Evolutionary conservation across 2,329 filamentous ascomycete genomes (phyloP).

Genomic region (Colletotrichum camelliae): DNA sequence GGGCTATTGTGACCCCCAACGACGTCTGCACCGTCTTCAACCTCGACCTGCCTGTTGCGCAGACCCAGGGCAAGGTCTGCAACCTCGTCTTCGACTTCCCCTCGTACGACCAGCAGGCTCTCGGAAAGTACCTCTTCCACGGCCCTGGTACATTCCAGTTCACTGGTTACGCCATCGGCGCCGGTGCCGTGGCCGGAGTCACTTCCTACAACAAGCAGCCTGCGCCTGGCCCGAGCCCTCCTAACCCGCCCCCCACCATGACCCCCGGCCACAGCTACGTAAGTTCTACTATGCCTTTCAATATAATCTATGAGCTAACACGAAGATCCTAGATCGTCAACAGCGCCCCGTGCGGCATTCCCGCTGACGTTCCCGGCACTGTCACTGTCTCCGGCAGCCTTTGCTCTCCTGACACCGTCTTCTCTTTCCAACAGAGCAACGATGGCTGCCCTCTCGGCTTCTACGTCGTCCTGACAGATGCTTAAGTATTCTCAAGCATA

Average conservation of each 20-base stretch:
- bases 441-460: slow-evolving; percentile 8
- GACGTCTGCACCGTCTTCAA: slow-evolving; percentile 20
- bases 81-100: slow-evolving; percentile 19
- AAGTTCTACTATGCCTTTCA: neutral
- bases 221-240: slow-evolving; percentile 13
- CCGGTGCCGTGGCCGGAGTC: slow-evolving; percentile 11
- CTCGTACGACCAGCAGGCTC: neutral
- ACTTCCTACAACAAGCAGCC: slow-evolving; percentile 11
- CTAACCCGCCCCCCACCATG: slow-evolving; percentile 11
- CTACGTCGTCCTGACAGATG: slow-evolving; percentile 13
- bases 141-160: slow-evolving; percentile 12
- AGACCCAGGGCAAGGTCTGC: slow-evolving; percentile 18
- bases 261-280: slow-evolving; percentile 14
- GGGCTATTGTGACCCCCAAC: neutral
- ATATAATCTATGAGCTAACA: neutral
- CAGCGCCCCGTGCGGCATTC: slow-evolving; percentile 15
- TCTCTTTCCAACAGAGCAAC: slow-evolving; percentile 3
- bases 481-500: neutral
- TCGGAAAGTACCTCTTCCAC: neutral
- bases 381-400: slow-evolving; percentile 14
- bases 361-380: neutral
- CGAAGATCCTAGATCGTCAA: neutral
- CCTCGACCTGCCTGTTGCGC: slow-evolving; percentile 9
- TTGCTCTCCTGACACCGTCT: slow-evolving; percentile 9
- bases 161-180: slow-evolving; percentile 15